phyloP scores from a whole-genome alignment of 2,329 filamentous ascomycete species.

The Alternaria triticina region DNA sequence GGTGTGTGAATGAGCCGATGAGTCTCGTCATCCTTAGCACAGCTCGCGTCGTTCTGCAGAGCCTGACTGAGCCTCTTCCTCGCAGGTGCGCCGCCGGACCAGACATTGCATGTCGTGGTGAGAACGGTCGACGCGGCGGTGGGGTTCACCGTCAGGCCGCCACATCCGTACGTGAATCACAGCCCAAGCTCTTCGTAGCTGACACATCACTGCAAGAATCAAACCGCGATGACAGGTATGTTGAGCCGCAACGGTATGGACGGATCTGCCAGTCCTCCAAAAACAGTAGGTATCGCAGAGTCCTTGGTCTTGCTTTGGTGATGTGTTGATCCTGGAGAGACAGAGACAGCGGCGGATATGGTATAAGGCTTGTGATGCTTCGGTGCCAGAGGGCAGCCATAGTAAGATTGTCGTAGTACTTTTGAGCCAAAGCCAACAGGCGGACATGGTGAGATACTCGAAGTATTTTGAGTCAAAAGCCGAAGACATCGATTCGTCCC shows the following conservation, averaged over 20 bases:
- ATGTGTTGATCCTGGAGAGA: accelerated
- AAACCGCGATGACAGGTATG: neutral
- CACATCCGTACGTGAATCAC: neutral
- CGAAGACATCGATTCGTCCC: neutral
- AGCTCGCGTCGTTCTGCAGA: neutral
- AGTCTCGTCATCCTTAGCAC: neutral
- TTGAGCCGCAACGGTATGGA: neutral
- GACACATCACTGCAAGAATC: accelerated
- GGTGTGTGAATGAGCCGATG: accelerated
- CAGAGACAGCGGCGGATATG: neutral
- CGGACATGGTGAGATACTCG: neutral
- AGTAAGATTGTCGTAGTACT: accelerated
- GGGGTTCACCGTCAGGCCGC: neutral
- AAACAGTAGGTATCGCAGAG: accelerated
- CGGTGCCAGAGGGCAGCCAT: neutral
- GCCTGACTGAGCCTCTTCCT: neutral
- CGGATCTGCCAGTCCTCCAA: neutral
- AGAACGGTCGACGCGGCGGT: neutral
- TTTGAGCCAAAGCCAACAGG: neutral
- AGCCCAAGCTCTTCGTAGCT: accelerated
- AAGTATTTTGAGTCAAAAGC: neutral
- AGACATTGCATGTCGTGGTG: neutral
- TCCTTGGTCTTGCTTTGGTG: neutral
- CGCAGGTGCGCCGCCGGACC: no score
- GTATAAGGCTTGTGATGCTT: neutral